A percentile compares a stretch with the other conserved stretches of the same genome.
Evolutionary conservation across 345 rosid species (phyloP).

Genomic region (Syzygium aromaticum): DNA sequence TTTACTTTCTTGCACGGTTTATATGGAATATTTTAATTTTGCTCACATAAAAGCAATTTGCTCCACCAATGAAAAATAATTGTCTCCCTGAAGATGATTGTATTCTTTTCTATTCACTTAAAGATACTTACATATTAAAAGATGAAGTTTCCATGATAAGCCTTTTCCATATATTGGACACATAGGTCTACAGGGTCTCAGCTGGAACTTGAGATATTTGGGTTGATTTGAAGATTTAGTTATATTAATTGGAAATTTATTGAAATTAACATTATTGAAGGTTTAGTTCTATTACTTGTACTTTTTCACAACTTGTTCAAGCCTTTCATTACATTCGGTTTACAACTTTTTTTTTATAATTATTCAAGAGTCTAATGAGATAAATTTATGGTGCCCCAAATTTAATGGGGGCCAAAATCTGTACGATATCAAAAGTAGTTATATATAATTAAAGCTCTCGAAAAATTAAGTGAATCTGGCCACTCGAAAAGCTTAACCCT

Average conservation of each 20-base stretch:
- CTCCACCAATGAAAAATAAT: neutral
- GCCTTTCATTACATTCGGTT: neutral
- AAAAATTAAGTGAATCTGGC: neutral
- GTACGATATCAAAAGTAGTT: neutral
- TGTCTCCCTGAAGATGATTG: neutral
- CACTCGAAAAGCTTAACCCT: neutral
- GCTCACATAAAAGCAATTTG: neutral
- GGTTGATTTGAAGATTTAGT: neutral
- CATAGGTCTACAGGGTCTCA: neutral
- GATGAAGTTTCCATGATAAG: neutral
- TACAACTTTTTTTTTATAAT: neutral
- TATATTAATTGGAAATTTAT: neutral
- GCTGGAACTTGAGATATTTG: neutral
- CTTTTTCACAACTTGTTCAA: neutral
- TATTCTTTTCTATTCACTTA: neutral
- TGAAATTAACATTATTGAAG: neutral
- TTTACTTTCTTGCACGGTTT: neutral
- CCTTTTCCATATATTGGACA: neutral
- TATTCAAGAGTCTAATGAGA: neutral
- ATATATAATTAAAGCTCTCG: neutral
- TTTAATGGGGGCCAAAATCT: neutral
- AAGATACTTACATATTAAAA: neutral
- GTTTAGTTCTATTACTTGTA: neutral
- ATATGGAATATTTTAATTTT: neutral
- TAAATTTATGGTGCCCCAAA: neutral